A percentile compares a stretch with the other conserved stretches of the same genome.
Evolutionary conservation across 352 stramenopile species (phyloP).

Genomic region (Sclerospora graminicola): DNA sequence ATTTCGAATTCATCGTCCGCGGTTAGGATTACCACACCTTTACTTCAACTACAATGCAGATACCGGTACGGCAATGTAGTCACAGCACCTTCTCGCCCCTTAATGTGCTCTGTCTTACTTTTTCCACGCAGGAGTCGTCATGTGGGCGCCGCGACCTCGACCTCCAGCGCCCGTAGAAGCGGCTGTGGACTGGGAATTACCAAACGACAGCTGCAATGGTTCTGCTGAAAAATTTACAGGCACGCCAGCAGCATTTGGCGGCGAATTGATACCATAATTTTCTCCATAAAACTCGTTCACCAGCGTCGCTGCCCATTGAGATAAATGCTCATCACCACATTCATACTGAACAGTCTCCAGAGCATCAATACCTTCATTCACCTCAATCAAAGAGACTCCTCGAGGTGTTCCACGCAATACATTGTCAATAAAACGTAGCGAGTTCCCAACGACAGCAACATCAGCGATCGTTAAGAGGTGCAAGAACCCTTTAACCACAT

Average conservation of each 20-base stretch:
- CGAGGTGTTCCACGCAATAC: slow-evolving; percentile 52
- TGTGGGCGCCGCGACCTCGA: slow-evolving; percentile 27
- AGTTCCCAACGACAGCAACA: slow-evolving; percentile 64
- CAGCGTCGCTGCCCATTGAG: slow-evolving; percentile 50
- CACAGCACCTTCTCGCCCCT: no score
- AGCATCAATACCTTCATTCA: slow-evolving; percentile 60
- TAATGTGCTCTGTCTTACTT: slow-evolving; percentile 2
- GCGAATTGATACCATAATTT: slow-evolving; percentile 69
- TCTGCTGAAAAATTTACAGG: slow-evolving; percentile 8
- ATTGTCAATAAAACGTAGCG: slow-evolving; percentile 66
- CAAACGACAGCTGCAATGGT: slow-evolving; percentile 15
- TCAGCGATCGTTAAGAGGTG: slow-evolving; percentile 48
- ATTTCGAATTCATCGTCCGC: no score
- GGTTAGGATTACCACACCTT: no score
- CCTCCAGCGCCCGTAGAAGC: slow-evolving; percentile 20
- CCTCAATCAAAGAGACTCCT: slow-evolving; percentile 48
- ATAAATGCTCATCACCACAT: slow-evolving; percentile 42
- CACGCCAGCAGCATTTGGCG: slow-evolving; percentile 15
- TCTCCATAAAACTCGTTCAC: slow-evolving; percentile 83
- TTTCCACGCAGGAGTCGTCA: slow-evolving; percentile 10
- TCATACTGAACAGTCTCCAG: slow-evolving; percentile 74
- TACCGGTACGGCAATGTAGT: no score
- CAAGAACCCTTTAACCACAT: slow-evolving; percentile 49
- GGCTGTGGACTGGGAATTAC: slow-evolving; percentile 1
- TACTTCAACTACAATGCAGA: no score